Base-by-base conservation (phyloP, 78 protist species). In the Diacronema lutheri region DNA sequence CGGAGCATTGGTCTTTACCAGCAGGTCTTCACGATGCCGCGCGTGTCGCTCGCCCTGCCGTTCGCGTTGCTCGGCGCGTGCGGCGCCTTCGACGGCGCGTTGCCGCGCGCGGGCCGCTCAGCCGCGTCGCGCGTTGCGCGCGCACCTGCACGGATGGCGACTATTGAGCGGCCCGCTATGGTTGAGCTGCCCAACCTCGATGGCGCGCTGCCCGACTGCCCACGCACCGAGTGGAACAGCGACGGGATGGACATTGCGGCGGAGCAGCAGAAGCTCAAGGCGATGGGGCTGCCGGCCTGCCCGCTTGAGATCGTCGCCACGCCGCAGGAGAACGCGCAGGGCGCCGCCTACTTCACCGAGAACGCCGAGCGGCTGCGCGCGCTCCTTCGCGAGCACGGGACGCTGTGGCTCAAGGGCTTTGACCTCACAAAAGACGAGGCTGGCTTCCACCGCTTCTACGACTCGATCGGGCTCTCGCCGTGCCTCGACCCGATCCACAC, bases 401-500 rank as follows among this genome's bases (percentile, higher is more conserved):
- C 84, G 16, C 25, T 79, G 41, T 38, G 65, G 60, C 38, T 79
- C 57, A 25, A 33, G 12, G 66, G 66, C 38, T 79, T 79, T 25
- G 72, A 79, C 38, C n/a, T 79, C 40, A 57, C 41, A 57, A 79
- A 79, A 73, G 55, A 60, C 31, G 46, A 46, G 25, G 73, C 25
- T 3, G 84, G 84, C 56, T 79, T 79, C 72, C 84, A 73, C 29
- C 13, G 38, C 37, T 38, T 79, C 57, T 79, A 50, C 69, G 84
- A 79, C 35, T 19, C 72, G 55, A 71, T 79, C 14, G 84, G 11
- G 19, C 84, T 79, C 23, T 16, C 9, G 25, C 84, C 69, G 35
- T 79, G 84, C 84, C 72, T 79, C 23, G 84, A 79, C 58, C 84
- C 84, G 14, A 41, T 79, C 68, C 84, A 79, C 84, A 25, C 84